Evolutionary conservation across 2,329 filamentous ascomycete species (phyloP).

Genomic region (Fusarium sp.): DNA sequence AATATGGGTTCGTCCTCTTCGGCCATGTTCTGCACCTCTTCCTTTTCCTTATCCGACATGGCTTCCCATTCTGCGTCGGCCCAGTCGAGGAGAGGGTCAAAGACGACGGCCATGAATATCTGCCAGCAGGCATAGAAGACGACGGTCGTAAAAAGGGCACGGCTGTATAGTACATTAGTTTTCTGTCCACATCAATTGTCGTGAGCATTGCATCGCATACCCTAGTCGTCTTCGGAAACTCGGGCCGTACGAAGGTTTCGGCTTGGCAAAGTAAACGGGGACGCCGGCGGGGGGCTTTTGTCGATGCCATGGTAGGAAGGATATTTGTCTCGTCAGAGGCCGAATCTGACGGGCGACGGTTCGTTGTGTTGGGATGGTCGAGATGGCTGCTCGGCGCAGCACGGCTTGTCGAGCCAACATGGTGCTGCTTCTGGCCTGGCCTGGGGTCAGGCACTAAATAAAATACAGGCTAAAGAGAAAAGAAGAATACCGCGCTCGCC

Average conservation of each 20-base stretch:
- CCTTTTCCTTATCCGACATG: slow-evolving; percentile 58
- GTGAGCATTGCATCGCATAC: slow-evolving; percentile 40
- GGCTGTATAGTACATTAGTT: slow-evolving; percentile 38
- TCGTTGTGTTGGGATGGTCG: slow-evolving; percentile 38
- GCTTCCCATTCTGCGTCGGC: slow-evolving; percentile 57
- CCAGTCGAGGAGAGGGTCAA: slow-evolving; percentile 59
- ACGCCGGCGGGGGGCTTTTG: slow-evolving; percentile 35
- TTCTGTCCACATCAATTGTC: neutral
- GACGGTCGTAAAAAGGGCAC: slow-evolving; percentile 48
- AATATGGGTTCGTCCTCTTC: slow-evolving; percentile 59
- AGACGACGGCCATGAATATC: slow-evolving; percentile 59
- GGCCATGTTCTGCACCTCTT: slow-evolving; percentile 55
- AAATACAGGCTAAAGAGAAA: neutral
- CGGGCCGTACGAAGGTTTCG: slow-evolving; percentile 20
- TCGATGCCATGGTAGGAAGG: slow-evolving; percentile 51
- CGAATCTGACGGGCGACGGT: slow-evolving; percentile 37
- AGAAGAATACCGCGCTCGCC: slow-evolving; percentile 11
- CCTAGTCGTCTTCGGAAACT: slow-evolving; percentile 45
- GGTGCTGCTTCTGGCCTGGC: slow-evolving; percentile 27
- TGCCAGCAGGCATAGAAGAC: slow-evolving; percentile 55
- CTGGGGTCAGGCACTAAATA: neutral
- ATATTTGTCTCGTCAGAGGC: slow-evolving; percentile 46
- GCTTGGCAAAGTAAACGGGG: slow-evolving; percentile 51
- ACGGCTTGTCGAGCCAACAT: slow-evolving; percentile 44
- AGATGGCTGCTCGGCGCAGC: slow-evolving; percentile 39